phyloP scores from a whole-genome alignment of 352 stramenopile genomes.

The Globisporangium iwayamae region DNA sequence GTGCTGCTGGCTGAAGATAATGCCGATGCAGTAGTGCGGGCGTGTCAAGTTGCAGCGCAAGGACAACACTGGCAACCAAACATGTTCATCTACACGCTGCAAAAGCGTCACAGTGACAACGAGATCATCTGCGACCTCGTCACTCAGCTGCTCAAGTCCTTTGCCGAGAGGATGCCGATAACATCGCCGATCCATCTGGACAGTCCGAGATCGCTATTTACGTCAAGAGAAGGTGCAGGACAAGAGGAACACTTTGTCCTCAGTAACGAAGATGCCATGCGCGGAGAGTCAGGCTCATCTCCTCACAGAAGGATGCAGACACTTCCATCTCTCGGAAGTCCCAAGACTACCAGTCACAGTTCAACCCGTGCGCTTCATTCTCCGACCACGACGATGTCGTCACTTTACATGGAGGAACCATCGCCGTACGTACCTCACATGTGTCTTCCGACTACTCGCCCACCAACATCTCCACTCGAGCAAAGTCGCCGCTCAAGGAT shows the following conservation, averaged over 20 bases:
- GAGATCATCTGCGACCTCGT: constrained; percentile 37
- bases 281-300: neutral
- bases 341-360: constrained; percentile 15
- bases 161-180: constrained; percentile 56
- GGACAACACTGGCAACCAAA: constrained; percentile 72
- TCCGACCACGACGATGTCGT: constrained; percentile 59
- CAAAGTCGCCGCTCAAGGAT: constrained; percentile 45
- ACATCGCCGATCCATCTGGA: constrained; percentile 43
- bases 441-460: constrained; percentile 39
- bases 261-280: neutral
- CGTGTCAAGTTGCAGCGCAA: constrained; percentile 61
- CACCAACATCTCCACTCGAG: constrained; percentile 39
- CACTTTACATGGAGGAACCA: constrained; percentile 39
- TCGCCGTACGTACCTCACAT: constrained; percentile 48
- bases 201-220: constrained; percentile 8
- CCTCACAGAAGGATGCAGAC: constrained; percentile 18
- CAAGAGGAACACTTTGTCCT: constrained; percentile 11
- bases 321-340: constrained; percentile 30
- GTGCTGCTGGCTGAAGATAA: constrained; percentile 56
- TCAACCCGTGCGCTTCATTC: constrained; percentile 31
- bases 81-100: constrained; percentile 76
- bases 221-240: neutral
- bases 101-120: constrained; percentile 65
- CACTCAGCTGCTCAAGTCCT: constrained; percentile 34
- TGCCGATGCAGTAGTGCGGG: constrained; percentile 36